Evolutionary conservation across 2,329 filamentous ascomycete species (phyloP).

Genomic region (Chrysoporthe cubensis): DNA sequence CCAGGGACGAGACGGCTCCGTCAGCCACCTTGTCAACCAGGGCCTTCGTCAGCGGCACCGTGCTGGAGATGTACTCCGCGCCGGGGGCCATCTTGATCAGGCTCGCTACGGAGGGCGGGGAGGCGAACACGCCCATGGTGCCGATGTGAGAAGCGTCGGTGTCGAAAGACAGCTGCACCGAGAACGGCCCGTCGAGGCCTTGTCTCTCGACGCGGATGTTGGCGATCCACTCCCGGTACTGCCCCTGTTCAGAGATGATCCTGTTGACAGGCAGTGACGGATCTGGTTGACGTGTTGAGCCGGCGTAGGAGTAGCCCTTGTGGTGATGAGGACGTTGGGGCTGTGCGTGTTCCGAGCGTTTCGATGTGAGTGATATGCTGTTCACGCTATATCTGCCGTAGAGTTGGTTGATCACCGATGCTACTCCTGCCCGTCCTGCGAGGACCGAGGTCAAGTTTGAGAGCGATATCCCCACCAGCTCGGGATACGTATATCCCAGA

Average conservation of each 20-base stretch:
- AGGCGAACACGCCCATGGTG: slow-evolving; percentile 60
- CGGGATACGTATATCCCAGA: slow-evolving; percentile 78
- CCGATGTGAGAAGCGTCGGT: slow-evolving; percentile 58
- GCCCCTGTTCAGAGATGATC: slow-evolving; percentile 43
- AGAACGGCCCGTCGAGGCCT: slow-evolving; percentile 64
- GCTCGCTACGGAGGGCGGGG: slow-evolving; percentile 31
- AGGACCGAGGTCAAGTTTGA: slow-evolving; percentile 40
- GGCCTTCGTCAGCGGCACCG: slow-evolving; percentile 55
- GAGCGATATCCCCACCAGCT: slow-evolving; percentile 50
- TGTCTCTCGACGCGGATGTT: slow-evolving; percentile 67
- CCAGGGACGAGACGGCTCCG: slow-evolving; percentile 44
- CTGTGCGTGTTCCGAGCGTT: slow-evolving; percentile 16
- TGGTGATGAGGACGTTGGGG: background rate
- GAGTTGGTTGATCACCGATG: slow-evolving; percentile 60
- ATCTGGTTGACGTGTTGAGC: background rate
- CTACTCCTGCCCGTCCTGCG: slow-evolving; percentile 47
- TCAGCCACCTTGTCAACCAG: slow-evolving; percentile 48
- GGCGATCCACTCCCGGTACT: slow-evolving; percentile 68
- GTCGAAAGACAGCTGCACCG: slow-evolving; percentile 71
- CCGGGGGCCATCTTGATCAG: slow-evolving; percentile 39
- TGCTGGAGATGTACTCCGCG: slow-evolving; percentile 49
- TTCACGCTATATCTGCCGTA: slow-evolving; percentile 56
- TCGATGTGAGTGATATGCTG: slow-evolving; percentile 35
- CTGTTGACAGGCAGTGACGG: slow-evolving; percentile 35
- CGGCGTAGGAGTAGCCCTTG: slow-evolving; percentile 6